Conservation (phyloP, 495 filamentous ascomycete species). For the Neurospora intermedia region DNA sequence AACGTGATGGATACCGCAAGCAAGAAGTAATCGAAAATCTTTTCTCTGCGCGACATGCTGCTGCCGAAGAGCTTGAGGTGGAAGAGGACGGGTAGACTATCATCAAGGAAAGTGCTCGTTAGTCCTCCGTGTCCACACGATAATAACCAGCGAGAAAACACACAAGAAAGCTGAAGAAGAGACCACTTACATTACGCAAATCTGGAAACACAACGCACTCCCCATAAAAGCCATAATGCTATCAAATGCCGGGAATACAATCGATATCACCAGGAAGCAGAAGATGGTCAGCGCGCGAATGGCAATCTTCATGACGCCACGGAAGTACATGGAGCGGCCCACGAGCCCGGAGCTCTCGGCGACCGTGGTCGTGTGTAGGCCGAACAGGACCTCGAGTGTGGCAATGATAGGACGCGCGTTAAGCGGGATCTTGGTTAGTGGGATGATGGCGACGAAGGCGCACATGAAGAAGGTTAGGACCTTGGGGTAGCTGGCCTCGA, state of each 20-base stretch:
- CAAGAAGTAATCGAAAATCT: constrained; percentile 54
- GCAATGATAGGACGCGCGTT: constrained; percentile 83
- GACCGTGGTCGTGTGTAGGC: constrained; percentile 50
- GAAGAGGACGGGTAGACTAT: constrained; percentile 65
- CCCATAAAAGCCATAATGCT: constrained; percentile 92
- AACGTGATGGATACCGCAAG: constrained; percentile 58
- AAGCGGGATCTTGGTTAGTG: constrained; percentile 85
- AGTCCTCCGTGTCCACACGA: background rate
- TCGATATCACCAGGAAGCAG: constrained; percentile 42
- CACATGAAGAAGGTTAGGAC: constrained; percentile 65
- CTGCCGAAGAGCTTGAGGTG: constrained; percentile 87
- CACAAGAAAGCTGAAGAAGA: constrained; percentile 2
- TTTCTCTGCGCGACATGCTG: constrained; percentile 57
- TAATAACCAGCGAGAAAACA: background rate
- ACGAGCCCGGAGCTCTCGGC: constrained; percentile 33
- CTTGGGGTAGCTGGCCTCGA: constrained; percentile 62
- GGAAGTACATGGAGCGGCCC: constrained; percentile 46
- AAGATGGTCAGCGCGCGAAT: constrained; percentile 47
- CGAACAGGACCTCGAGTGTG: constrained; percentile 69
- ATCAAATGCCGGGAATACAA: constrained; percentile 83
- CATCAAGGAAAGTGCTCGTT: background rate
- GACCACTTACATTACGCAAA: constrained; percentile 65
- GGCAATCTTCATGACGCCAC: constrained; percentile 45
- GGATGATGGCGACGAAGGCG: constrained; percentile 81
- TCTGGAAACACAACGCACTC: constrained; percentile 81